phyloP scores from a whole-genome alignment of 257 asterid genomes.

The Galeopsis tetrahit region DNA sequence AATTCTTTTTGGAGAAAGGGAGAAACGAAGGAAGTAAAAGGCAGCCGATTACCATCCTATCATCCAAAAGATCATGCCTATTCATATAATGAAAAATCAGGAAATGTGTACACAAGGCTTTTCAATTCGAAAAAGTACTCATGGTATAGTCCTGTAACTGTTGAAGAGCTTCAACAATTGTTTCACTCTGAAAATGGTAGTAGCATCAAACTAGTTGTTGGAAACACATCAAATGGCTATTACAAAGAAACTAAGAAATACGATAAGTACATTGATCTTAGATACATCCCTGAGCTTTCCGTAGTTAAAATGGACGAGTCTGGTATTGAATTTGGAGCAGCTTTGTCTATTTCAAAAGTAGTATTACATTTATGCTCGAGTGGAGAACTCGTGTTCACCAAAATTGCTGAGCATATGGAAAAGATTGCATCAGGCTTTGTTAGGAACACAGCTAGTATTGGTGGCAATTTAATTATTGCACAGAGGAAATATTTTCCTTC shows the following conservation, averaged over 20 bases:
- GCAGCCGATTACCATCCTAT: constrained; percentile 18
- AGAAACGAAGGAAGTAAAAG: background rate
- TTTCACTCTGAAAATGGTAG: constrained; percentile 3
- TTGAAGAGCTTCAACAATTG: constrained; percentile 20
- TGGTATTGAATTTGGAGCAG: constrained; percentile 30
- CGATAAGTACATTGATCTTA: constrained; percentile 27
- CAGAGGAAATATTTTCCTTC: constrained; percentile 35
- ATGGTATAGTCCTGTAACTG: constrained; percentile 31
- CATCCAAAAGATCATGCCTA: constrained; percentile 15
- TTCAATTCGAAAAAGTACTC: constrained; percentile 28
- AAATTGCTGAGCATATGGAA: constrained; percentile 33
- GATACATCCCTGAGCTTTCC: constrained; percentile 32
- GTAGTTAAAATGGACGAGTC: constrained; percentile 18
- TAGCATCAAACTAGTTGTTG: constrained; percentile 26
- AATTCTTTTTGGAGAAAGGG: constrained; percentile 34
- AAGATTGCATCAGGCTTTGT: constrained; percentile 32
- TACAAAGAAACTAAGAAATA: constrained; percentile 23
- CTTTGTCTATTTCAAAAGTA: constrained; percentile 32
- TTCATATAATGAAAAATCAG: background rate
- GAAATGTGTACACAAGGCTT: constrained; percentile 5
- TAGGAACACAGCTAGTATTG: constrained; percentile 34
- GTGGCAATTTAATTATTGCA: constrained; percentile 32
- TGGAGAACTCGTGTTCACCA: constrained; percentile 21
- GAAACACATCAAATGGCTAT: constrained; percentile 27
- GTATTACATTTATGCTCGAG: background rate